Percentiles rank a stretch among this genome's conserved stretches.
Evolutionary conservation across 345 rosid genomes (phyloP).

Genomic region (Citrus reticulata): DNA sequence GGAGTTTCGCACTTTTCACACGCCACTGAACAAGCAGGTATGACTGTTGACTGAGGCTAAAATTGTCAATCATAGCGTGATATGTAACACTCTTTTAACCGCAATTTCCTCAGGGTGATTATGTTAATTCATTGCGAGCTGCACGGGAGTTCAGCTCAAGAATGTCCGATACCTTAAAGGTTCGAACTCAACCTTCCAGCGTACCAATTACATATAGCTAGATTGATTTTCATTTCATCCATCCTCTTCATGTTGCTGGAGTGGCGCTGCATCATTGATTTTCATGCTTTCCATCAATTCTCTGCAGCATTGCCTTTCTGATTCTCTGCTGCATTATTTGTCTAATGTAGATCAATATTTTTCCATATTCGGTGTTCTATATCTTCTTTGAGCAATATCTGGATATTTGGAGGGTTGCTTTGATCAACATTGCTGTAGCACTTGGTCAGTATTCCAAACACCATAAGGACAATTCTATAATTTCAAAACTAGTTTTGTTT

Average conservation of each 20-base stretch:
- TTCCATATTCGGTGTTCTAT: constrained; percentile 92
- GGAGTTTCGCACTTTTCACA: constrained; percentile 91
- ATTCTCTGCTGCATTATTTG: constrained; percentile 11
- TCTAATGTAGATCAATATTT: constrained; percentile 71
- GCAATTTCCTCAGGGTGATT: constrained; percentile 59
- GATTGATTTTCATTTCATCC: neutral
- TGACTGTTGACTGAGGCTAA: constrained; percentile 2
- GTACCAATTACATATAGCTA: neutral
- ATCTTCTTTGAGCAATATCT: constrained; percentile 97
- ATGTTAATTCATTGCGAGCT: constrained; percentile 77
- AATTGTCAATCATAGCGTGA: neutral
- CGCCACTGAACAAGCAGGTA: constrained; percentile 89
- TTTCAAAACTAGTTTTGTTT: constrained; percentile 1
- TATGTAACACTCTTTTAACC: neutral
- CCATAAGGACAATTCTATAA: neutral
- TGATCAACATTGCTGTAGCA: constrained; percentile 76
- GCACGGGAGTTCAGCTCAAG: constrained; percentile 81
- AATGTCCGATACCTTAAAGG: constrained; percentile 75
- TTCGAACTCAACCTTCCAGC: constrained; percentile 19
- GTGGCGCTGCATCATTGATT: neutral
- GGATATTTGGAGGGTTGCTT: constrained; percentile 85
- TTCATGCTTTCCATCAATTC: neutral
- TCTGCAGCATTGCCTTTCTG: neutral
- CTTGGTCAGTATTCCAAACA: constrained; percentile 51
- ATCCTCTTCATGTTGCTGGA: neutral